These are phyloP conservation scores for Malus orientalis DNA, from an alignment of 306 rosid genomes.

Conservation along the genomic window DNA sequence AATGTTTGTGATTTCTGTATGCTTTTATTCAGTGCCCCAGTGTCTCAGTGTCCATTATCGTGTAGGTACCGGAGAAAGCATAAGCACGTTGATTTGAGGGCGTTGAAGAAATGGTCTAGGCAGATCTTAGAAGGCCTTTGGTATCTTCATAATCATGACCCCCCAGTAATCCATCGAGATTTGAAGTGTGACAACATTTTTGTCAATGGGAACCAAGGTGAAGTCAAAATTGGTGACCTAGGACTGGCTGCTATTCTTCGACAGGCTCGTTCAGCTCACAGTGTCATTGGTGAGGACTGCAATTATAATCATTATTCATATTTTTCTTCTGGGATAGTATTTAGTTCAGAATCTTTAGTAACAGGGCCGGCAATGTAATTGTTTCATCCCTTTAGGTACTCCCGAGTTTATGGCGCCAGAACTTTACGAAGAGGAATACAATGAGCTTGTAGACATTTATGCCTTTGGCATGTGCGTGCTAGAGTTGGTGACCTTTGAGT, in stretches of 20 bases:
- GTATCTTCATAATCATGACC: slow-evolving; percentile 90
- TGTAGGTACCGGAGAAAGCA: slow-evolving; percentile 86
- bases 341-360: slow-evolving; percentile 2
- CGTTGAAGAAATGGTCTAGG: slow-evolving; percentile 96
- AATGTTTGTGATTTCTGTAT: neutral
- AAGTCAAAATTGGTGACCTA: slow-evolving; percentile 94
- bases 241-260: slow-evolving; percentile 95
- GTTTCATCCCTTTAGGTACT: slow-evolving; percentile 51
- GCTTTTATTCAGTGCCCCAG: neutral
- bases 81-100: slow-evolving; percentile 94
- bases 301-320: neutral
- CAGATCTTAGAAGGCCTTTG: slow-evolving; percentile 93
- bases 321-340: slow-evolving; percentile 7
- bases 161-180: slow-evolving; percentile 92
- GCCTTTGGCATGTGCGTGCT: slow-evolving; percentile 98
- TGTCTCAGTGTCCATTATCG: slow-evolving; percentile 4
- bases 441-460: slow-evolving; percentile 92
- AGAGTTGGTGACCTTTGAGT: slow-evolving; percentile 90
- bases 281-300: slow-evolving; percentile 73
- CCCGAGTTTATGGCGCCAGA: slow-evolving; percentile 99
- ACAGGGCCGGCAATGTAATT: slow-evolving; percentile 5
- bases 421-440: slow-evolving; percentile 92
- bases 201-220: slow-evolving; percentile 98
- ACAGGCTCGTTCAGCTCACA: slow-evolving; percentile 86
- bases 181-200: slow-evolving; percentile 95